Percentiles rank a stretch among this genome's conserved stretches.
These are phyloP conservation scores for Dipteronia sinensis DNA, from an alignment of 345 rosid species.

Conservation along the genomic window DNA sequence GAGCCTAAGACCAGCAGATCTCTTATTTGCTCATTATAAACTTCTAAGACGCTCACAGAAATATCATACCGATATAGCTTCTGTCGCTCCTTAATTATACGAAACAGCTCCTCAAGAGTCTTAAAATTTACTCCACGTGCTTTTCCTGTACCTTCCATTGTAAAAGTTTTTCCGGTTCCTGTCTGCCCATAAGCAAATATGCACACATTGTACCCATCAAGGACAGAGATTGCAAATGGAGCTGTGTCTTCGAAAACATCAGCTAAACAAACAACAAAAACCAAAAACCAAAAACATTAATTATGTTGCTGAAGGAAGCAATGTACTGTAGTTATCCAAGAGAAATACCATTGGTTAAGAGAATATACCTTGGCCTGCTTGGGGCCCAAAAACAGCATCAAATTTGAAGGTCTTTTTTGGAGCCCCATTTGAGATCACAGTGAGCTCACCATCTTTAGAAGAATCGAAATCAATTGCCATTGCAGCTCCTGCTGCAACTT, in stretches of 20 bases:
- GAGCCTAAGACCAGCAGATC: slow-evolving; percentile 67
- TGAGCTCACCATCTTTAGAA: slow-evolving; percentile 83
- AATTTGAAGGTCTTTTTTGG: slow-evolving; percentile 80
- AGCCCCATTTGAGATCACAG: slow-evolving; percentile 73
- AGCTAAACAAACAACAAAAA: slow-evolving; percentile 42
- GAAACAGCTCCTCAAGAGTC: slow-evolving; percentile 81
- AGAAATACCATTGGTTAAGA: background rate
- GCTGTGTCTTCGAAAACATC: slow-evolving; percentile 91
- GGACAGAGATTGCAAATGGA: slow-evolving; percentile 81
- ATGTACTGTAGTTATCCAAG: background rate
- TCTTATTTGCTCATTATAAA: slow-evolving; percentile 93
- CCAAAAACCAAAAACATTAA: slow-evolving; percentile 14
- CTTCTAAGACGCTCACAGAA: slow-evolving; percentile 94
- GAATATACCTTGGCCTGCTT: slow-evolving; percentile 76
- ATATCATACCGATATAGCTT: slow-evolving; percentile 65
- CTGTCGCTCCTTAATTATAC: slow-evolving; percentile 60
- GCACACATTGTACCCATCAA: slow-evolving; percentile 97
- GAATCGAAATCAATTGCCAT: slow-evolving; percentile 74
- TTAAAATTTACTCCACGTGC: slow-evolving; percentile 95
- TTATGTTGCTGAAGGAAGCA: slow-evolving; percentile 8
- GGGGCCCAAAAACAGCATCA: slow-evolving; percentile 90
- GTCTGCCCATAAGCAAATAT: slow-evolving; percentile 98
- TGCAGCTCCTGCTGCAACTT: slow-evolving; percentile 60
- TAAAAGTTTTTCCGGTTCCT: slow-evolving; percentile 91
- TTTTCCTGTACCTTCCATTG: slow-evolving; percentile 89